Evolutionary conservation across 305 asterid genomes (phyloP), one percentile per base, ranked within the genome.

Genomic region (Salvia sclarea): DNA sequence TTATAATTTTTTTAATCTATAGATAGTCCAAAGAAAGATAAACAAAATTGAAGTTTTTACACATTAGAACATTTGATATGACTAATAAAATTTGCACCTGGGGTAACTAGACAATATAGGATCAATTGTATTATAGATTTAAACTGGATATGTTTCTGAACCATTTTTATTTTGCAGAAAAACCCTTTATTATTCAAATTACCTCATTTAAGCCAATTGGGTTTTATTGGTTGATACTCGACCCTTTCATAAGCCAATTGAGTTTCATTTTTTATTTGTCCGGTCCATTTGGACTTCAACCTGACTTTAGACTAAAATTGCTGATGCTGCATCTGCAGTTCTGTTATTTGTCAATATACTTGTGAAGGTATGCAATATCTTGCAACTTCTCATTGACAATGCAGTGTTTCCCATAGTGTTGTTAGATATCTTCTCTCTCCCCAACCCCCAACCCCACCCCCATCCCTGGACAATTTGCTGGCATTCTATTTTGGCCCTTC

Each of bases 401-500:
- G 11, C 31, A 16, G 60, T 67, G 54, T 20, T 58, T 49, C 45
- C 28, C 44, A 41, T 61, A 47, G 53, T 25, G 12, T 11, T 14
- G 33, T 65, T 50, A 12, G 38, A 9, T 44, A 4, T 18, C 30
- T 38, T 22, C 6, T 16, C 22, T 4, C 55, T 12, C 9, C 17
- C 48, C 16, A 1, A 16, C 0, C 52, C 10, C 22, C 5, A 9
- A 3, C 52, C 0, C 22, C 11, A 21, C 66, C 50, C 14, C 50
- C 9, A 17, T 28, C 64, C 24, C 30, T 35, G 68, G 37, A 53
- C 6, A 31, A 71, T 35, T 61, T 76, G 54, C 48, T 66, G n/a
- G 66, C 53, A 6, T 67, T 63, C 22, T 43, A 50, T 24, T 54
- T 69, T 50, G 64, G 30, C 63, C 48, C 59, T 48, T 69, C 68